Evolutionary conservation across 768 basidiomycete genomes (phyloP), one percentile per base, ranked within the genome.

Genomic region (Hericium erinaceus): DNA sequence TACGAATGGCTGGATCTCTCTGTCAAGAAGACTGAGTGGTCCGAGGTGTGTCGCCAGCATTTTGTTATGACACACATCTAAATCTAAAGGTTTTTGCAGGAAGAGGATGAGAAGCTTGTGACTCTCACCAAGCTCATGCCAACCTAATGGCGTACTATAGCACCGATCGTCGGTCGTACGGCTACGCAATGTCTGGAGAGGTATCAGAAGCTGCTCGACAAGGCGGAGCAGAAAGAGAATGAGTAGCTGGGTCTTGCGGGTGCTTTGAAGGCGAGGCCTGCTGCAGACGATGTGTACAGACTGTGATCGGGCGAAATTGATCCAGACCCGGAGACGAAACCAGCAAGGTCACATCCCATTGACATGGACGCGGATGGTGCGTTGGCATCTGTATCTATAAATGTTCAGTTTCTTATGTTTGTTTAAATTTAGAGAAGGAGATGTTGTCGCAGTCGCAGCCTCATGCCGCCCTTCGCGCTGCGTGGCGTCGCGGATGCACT

Each of bases 21-120:
- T 53, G 98, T 98, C 73, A 98, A 98, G 74, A 99, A 99, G 78
- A 98, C 95, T 15, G 97, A 98, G 71, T 99, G 97, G 97, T 97
- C 95, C 48, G 98, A 98, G 76, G 94, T 87, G 59, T 49, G 79
- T 71, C 12, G 15, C 18, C 48, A 9, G 16, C 9, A 37, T 16
- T 57, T 48, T 28, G 13, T 46, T 54, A 20, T 26, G 59, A 39
- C 28, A 18, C 24, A 33, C 28, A 50, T 13, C 4, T 15, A 18
- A 13, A 11, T 24, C n/a, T 12, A 22, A 22, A 22, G 22, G 22
- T 22, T 22, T 8, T 26, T 16, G 46, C 54, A 95, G 92, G 92
- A 89, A 16, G 97, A 99, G 73, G 97, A 99, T 73, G 97, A 98
- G 75, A 99, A 98, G 71, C 82, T 99, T 3, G 79, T 99, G 13